Conservation (phyloP, 208 protist genomes). For the Polymyxa betae region DNA sequence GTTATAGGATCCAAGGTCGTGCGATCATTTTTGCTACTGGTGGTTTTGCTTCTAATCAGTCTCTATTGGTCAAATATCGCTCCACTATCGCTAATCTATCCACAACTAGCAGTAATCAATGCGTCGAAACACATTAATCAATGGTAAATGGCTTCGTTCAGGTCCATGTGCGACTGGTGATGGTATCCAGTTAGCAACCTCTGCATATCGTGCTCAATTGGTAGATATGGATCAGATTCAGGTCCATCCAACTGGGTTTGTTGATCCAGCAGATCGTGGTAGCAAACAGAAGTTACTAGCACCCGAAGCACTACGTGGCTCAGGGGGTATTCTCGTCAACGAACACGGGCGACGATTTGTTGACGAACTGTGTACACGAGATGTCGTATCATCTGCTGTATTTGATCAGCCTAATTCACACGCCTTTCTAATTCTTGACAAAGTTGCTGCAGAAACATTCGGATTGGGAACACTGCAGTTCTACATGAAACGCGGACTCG, state of each 20-base stretch:
- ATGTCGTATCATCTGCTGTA: slow-evolving; percentile 87
- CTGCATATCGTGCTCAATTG: slow-evolving; percentile 58
- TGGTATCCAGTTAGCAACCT: slow-evolving; percentile 64
- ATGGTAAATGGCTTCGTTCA: too few relatives aligned
- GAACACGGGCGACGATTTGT: slow-evolving; percentile 84
- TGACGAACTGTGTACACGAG: slow-evolving; percentile 90
- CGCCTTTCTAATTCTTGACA: slow-evolving; percentile 34
- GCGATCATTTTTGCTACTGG: slow-evolving; percentile 68
- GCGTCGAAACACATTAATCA: too few relatives aligned
- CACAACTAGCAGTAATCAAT: too few relatives aligned
- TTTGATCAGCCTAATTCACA: slow-evolving; percentile 55
- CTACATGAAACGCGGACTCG: slow-evolving; percentile 79
- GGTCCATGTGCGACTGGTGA: slow-evolving; percentile 67
- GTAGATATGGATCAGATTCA: slow-evolving; percentile 71
- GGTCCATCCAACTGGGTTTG: slow-evolving; percentile 91
- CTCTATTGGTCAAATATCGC: slow-evolving; percentile 62
- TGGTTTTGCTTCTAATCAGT: slow-evolving; percentile 64
- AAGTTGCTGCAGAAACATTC: slow-evolving; percentile 75
- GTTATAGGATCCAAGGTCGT: too few relatives aligned
- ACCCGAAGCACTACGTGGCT: slow-evolving; percentile 89
- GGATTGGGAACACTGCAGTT: slow-evolving; percentile 78
- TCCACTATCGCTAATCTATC: slow-evolving; percentile 64
- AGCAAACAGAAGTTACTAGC: slow-evolving; percentile 86
- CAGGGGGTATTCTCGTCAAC: slow-evolving; percentile 89
- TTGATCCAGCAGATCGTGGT: slow-evolving; percentile 84